Base-by-base conservation (phyloP, 192 early-diverging fungal genomes). In the Coemansia nantahalensis region DNA sequence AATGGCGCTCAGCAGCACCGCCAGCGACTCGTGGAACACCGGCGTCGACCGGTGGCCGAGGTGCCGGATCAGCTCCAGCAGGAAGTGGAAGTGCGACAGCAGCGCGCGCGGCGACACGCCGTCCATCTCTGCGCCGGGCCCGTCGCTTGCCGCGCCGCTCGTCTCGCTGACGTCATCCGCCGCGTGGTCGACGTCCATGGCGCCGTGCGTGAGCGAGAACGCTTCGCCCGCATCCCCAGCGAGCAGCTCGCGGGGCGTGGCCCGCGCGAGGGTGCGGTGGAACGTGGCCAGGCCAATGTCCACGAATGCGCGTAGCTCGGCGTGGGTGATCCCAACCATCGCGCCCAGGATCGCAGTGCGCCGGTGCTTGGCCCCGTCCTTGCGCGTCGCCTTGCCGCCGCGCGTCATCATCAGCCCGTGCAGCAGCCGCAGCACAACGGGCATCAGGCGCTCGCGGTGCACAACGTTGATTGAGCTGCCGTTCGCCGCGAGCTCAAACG, bases 341-440 rank as follows among this genome's bases (percentile, higher is more conserved):
- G 88, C 91, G n/a, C 81, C 79, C 43, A 98, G 77, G 47, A 97
- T 87, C 17, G 92, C 91, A 42, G 79, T 77, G 40, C 94, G 82
- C 3, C 95, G 84, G 24, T 76, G 65, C 58, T 85, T 83, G 32
- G 31, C 5, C 8, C 80, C 87, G 37, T 80, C 74, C 48, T 88
- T 88, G 24, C 84, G 74, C 23, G 88, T 82, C 5, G 73, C 53
- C 63, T 90, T 91, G 21, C 90, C 90, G n/a, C 69, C 79, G 39
- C 89, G 78, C 42, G 79, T 80, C 45, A 95, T 84, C 49, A 94
- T 79, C 61, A 93, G 93, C 16, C 97, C 97, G 56, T 91, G 94
- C 10, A 99, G 77, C 17, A 99, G 57, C 16, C 93, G 85, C 45
- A 89, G 75, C 8, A 94, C 57, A 17, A 93, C 66, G 4, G 86